Conservation (phyloP, 176 grass and related monocot species). For the Alopecurus myosuroides region DNA sequence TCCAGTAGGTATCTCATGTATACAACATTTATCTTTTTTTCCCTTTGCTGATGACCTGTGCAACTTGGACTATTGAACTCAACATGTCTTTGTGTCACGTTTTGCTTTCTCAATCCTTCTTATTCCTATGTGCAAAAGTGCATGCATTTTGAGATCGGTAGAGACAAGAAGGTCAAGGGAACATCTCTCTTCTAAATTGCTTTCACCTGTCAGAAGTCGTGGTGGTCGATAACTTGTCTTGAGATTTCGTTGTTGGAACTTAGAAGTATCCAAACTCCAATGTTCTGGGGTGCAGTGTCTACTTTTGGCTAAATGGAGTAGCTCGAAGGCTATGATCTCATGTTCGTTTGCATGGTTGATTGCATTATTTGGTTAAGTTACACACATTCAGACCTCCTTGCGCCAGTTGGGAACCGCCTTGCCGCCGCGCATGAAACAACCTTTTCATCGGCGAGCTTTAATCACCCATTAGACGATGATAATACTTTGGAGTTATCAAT, state of each 20-base stretch:
- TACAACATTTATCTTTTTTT: too few relatives aligned
- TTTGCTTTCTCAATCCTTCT: not conserved
- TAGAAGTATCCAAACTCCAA: constrained; percentile 10
- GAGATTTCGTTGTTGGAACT: constrained; percentile 12
- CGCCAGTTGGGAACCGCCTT: too few relatives aligned
- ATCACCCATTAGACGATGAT: too few relatives aligned
- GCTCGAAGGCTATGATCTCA: too few relatives aligned
- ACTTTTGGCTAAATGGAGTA: constrained; percentile 19
- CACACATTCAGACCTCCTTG: too few relatives aligned
- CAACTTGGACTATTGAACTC: not conserved
- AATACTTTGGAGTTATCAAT: too few relatives aligned
- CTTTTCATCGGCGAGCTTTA: too few relatives aligned
- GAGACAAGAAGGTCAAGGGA: constrained; percentile 97
- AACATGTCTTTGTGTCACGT: not conserved
- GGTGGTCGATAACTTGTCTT: not conserved
- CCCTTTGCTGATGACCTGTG: too few relatives aligned
- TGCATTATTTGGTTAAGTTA: too few relatives aligned
- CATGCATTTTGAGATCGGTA: constrained; percentile 95
- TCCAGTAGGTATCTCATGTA: too few relatives aligned
- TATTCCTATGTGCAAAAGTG: constrained; percentile 44
- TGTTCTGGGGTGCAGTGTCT: not conserved
- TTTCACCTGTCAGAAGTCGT: not conserved
- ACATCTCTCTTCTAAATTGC: constrained; percentile 75
- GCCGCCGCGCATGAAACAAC: too few relatives aligned
- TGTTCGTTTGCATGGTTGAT: too few relatives aligned